Conservation (phyloP, 2,329 filamentous ascomycete genomes). For the Penicillium sclerotigenum region DNA sequence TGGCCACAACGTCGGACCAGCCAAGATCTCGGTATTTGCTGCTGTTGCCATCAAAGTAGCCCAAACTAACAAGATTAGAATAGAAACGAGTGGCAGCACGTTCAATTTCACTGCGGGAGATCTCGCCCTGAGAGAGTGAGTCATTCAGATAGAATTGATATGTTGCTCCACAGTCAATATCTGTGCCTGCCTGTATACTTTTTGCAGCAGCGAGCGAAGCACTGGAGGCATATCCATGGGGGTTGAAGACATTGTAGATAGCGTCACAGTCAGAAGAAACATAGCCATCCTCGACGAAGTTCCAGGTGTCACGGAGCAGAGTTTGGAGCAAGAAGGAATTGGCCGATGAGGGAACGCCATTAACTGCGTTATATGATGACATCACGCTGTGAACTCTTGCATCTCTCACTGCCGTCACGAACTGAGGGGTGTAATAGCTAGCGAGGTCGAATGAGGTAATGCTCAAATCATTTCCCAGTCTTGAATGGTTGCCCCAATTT, state of each 20-base stretch:
- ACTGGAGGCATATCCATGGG: slow-evolving; percentile 49
- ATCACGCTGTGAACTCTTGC: slow-evolving; percentile 58
- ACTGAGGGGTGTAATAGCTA: slow-evolving; percentile 66
- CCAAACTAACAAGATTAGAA: slow-evolving; percentile 48
- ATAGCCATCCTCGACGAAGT: slow-evolving; percentile 59
- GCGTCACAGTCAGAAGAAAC: slow-evolving; percentile 66
- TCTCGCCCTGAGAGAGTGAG: slow-evolving; percentile 43
- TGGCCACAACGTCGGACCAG: slow-evolving; percentile 56
- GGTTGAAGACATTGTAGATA: slow-evolving; percentile 57
- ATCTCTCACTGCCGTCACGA: slow-evolving; percentile 61
- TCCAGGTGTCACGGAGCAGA: slow-evolving; percentile 64
- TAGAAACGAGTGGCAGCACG: slow-evolving; percentile 49
- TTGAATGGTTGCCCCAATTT: slow-evolving; percentile 42
- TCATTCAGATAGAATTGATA: slow-evolving; percentile 47
- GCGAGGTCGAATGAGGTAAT: slow-evolving; percentile 61
- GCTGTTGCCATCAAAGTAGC: slow-evolving; percentile 51
- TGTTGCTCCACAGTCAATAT: slow-evolving; percentile 53
- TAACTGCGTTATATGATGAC: slow-evolving; percentile 63
- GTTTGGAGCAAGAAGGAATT: slow-evolving; percentile 61
- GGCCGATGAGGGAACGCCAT: slow-evolving; percentile 64
- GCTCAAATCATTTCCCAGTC: slow-evolving; percentile 53
- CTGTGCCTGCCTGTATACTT: slow-evolving; percentile 51
- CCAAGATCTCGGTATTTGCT: slow-evolving; percentile 51
- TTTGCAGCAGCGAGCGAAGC: slow-evolving; percentile 49
- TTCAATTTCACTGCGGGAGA: slow-evolving; percentile 49